A percentile compares a stretch with the other conserved stretches of the same genome.
These are phyloP conservation scores for Aspergillus sp. DNA, from an alignment of 2,329 filamentous ascomycete genomes.

Conservation along the genomic window DNA sequence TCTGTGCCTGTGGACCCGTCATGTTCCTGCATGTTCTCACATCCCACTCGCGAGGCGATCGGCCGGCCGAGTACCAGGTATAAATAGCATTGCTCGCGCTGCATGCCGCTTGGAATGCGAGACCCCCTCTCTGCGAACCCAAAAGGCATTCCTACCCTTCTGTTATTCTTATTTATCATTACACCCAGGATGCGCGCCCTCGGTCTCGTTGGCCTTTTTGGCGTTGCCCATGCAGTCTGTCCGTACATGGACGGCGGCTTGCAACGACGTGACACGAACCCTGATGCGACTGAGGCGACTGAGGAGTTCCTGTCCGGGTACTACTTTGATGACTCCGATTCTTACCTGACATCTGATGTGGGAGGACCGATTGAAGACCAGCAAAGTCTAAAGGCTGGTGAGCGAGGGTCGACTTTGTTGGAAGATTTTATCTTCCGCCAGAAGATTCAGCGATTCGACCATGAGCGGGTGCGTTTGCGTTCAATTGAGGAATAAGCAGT, in stretches of 20 bases:
- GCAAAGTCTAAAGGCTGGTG: constrained; percentile 65
- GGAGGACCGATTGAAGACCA: constrained; percentile 69
- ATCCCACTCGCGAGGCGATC: neutral
- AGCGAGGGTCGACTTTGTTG: constrained; percentile 65
- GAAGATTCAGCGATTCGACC: constrained; percentile 70
- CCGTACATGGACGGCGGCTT: constrained; percentile 40
- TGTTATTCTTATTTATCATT: neutral
- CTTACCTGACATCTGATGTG: constrained; percentile 64
- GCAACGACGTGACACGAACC: constrained; percentile 22
- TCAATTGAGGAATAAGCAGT: neutral
- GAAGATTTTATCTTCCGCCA: constrained; percentile 74
- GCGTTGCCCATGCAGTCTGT: constrained; percentile 40
- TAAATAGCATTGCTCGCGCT: constrained; percentile 1
- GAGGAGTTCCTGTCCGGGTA: constrained; percentile 47
- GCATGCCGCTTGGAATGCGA: constrained; percentile 2
- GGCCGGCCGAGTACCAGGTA: neutral
- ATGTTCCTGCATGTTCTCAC: neutral
- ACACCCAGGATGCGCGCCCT: constrained; percentile 26
- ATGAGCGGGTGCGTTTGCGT: constrained; percentile 58
- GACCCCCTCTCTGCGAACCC: neutral
- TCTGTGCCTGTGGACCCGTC: neutral
- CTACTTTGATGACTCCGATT: constrained; percentile 53
- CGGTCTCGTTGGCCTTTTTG: constrained; percentile 29
- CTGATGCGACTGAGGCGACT: constrained; percentile 29
- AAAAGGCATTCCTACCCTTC: neutral